Evolutionary conservation across 257 asterid genomes (phyloP), one percentile per base, ranked within the genome.

Genomic region (Cruciata laevipes): DNA sequence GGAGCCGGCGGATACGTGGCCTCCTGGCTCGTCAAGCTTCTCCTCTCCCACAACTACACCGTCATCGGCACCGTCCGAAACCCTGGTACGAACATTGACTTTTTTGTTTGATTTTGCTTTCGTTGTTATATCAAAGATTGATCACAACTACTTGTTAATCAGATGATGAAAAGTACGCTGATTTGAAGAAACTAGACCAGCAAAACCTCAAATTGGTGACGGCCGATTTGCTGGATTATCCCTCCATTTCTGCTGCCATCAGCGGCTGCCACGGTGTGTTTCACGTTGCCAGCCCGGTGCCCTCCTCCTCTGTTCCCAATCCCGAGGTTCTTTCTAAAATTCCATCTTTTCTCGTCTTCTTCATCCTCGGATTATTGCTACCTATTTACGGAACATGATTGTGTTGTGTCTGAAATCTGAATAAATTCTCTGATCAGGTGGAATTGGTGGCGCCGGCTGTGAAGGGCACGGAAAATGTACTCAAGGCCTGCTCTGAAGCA

Each of bases 251-350:
- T 63, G 82, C 82, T 18, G 94, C 98, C 40, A 74, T 89, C 38
- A 66, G 66, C 62, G 98, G 96, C 16, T 89, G 96, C 69, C 52
- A 23, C n/a, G 98, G 95, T 7, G 95, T 89, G 3, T 89, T 91
- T 78, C 98, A 91, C 61, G 87, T 89, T 31, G 98, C 96, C 58
- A 2, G 84, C 72, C 96, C 95, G 0, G 95, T 85, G 61, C 98
- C 96, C 65, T 17, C 79, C 0, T 4, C 69, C 62, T 63, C 84
- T 64, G 92, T 87, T 33, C 80, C 86, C 25, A 85, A 87, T 73
- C 96, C 95, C 0, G 89, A 89, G 96, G 98, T 74, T 75, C n/a
- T n/a, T 37, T 38, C 6, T n/a, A n/a, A n/a, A n/a, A 35, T 79
- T 7, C 2, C 30, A 21, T 4, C 18, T 3, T 0, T 38, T 38